Evolutionary conservation across 306 rosid genomes (phyloP), one percentile per base, ranked within the genome.

Genomic region (Spatholobus suberectus): DNA sequence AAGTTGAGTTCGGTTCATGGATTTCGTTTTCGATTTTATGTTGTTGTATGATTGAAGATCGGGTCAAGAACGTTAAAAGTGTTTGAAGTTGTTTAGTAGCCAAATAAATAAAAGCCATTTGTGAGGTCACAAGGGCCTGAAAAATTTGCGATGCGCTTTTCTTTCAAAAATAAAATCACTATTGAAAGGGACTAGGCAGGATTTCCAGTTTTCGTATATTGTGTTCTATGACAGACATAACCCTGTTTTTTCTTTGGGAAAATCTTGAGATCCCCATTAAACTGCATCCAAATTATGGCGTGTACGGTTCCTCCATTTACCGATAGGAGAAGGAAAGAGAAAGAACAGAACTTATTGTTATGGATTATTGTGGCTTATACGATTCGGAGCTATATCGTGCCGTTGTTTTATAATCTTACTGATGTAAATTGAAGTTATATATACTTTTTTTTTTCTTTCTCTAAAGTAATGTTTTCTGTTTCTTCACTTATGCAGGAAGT

Each of bases 401-500:
- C 77, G 24, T 77, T 43, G 51, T 73, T 68, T 35, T 52, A 62
- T 81, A 52, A 41, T 70, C 40, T 46, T 1, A 17, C 51, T 6
- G 9, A 40, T 51, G 47, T 80, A 47, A 1, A 40, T 59, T 49
- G 34, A 78, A 77, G 27, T 54, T 12, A 2, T 10, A n/a, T 49
- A 10, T 1, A 6, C 1, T 5, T 62, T 14, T 62, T 12, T 4
- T 6, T 29, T 85, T 69, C 11, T 0, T 1, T 24, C 13, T 82
- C 81, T 21, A 24, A 34, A 63, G 23, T 77, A 7, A 43, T 41
- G 23, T 38, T 73, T 35, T 81, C 18, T 1, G 8, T 40, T 29
- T 79, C 49, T 83, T 40, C 70, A 27, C 71, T 66, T 43, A 32
- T 66, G 78, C 87, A 92, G 98, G 97, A 94, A 86, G 90, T 88